These are phyloP conservation scores for Rhizodiscina lignyota DNA, from an alignment of 495 filamentous ascomycete genomes.

Conservation along the genomic window DNA sequence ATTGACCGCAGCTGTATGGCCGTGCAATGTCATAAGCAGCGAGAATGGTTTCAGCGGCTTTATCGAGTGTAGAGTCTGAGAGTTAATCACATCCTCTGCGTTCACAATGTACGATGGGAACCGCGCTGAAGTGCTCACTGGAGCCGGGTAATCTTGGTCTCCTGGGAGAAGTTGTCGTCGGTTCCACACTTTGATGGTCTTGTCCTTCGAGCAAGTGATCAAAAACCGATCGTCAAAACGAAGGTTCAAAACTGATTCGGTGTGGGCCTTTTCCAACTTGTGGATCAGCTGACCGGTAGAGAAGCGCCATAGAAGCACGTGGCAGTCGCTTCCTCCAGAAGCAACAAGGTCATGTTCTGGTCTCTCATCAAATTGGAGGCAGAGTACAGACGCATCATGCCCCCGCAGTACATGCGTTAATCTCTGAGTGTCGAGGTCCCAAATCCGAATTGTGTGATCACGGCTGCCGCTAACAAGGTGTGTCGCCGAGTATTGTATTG, in stretches of 20 bases:
- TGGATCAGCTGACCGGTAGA: slow-evolving; percentile 72
- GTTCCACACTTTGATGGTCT: slow-evolving; percentile 90
- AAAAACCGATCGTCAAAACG: slow-evolving; percentile 81
- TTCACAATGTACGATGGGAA: slow-evolving; percentile 39
- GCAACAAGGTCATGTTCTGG: slow-evolving; percentile 82
- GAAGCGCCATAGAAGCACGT: slow-evolving; percentile 84
- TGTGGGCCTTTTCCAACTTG: slow-evolving; percentile 56
- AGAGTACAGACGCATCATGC: slow-evolving; percentile 77
- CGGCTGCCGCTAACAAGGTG: slow-evolving; percentile 89
- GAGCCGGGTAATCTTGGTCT: slow-evolving; percentile 23
- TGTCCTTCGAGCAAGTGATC: slow-evolving; percentile 94
- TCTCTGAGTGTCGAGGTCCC: slow-evolving; percentile 71
- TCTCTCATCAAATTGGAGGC: slow-evolving; percentile 90
- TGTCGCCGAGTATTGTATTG: slow-evolving; percentile 69
- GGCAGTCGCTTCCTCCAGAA: slow-evolving; percentile 80
- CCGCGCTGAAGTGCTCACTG: slow-evolving; percentile 8
- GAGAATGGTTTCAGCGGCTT: slow-evolving; percentile 43
- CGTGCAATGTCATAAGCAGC: slow-evolving; percentile 60
- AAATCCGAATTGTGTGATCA: slow-evolving; percentile 75
- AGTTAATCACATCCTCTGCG: slow-evolving; percentile 15
- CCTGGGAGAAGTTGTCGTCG: slow-evolving; percentile 49
- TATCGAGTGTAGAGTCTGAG: slow-evolving; percentile 20
- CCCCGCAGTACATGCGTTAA: slow-evolving; percentile 49
- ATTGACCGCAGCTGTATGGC: slow-evolving; percentile 86
- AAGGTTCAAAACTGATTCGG: slow-evolving; percentile 88